These are phyloP conservation scores for Silene latifolia DNA, from an alignment of 148 eudicot species.

Conservation along the genomic window DNA sequence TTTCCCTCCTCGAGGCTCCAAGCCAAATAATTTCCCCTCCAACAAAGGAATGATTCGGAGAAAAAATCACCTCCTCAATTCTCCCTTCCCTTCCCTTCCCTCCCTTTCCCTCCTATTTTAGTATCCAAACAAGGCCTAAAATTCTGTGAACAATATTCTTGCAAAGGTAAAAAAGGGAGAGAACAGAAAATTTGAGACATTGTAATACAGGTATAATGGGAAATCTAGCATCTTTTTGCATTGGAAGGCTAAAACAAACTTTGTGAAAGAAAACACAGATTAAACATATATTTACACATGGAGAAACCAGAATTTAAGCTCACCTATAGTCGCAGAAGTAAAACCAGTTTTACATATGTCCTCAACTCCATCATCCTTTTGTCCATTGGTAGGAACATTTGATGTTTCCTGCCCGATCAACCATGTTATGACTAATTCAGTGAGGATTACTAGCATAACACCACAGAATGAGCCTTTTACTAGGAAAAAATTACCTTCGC, in stretches of 20 bases:
- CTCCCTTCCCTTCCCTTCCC: too few relatives aligned
- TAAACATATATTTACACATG: background rate
- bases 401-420: conserved; percentile 22
- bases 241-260: background rate
- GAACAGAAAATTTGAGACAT: background rate
- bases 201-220: background rate
- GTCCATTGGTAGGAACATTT: conserved; percentile 13
- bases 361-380: conserved; percentile 7
- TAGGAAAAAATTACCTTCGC: conserved; percentile 23
- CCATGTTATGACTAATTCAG: background rate
- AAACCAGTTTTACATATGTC: background rate
- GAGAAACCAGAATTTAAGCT: background rate
- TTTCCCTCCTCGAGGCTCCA: too few relatives aligned
- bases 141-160: background rate
- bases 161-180: background rate
- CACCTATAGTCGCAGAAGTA: conserved; percentile 17
- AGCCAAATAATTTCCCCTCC: too few relatives aligned
- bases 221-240: background rate
- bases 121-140: background rate
- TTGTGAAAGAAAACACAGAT: background rate
- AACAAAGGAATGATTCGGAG: too few relatives aligned
- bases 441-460: background rate
- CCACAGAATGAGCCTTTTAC: conserved; percentile 10
- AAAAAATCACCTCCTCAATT: too few relatives aligned
- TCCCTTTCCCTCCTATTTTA: too few relatives aligned